Percentiles rank a stretch among this genome's conserved stretches.
Conservation (phyloP, 2,329 filamentous ascomycete species). For the Chaetomium sp. region DNA sequence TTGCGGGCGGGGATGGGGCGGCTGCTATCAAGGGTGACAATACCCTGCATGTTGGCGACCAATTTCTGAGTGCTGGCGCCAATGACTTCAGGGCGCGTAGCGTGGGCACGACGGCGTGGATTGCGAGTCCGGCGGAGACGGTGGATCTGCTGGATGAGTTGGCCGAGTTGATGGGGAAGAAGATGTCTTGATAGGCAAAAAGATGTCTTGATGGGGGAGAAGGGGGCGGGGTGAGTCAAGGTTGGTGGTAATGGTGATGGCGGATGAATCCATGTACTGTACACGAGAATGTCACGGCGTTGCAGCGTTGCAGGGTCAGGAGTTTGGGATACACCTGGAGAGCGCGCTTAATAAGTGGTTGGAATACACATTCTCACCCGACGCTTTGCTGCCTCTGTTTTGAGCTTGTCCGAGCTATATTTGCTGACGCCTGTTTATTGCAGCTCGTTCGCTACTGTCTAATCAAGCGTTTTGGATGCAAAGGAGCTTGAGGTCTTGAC, state of each 20-base stretch:
- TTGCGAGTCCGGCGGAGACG: conserved; percentile 89
- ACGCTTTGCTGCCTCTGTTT: neutral
- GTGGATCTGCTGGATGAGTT: conserved; percentile 87
- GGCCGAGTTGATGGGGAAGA: conserved; percentile 57
- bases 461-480: neutral
- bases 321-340: conserved; percentile 2
- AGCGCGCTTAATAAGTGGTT: neutral
- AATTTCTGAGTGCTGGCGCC: conserved; percentile 90
- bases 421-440: neutral
- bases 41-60: conserved; percentile 93
- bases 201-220: conserved; percentile 65
- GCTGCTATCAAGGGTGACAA: conserved; percentile 66
- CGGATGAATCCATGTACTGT: neutral
- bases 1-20: conserved; percentile 49
- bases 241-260: neutral
- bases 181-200: conserved; percentile 36
- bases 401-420: neutral
- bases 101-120: conserved; percentile 95
- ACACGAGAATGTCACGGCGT: neutral
- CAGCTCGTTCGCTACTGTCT: neutral
- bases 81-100: conserved; percentile 96
- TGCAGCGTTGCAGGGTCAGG: neutral
- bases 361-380: neutral
- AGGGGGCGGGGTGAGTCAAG: neutral
- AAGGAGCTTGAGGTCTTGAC: neutral